Evolutionary conservation across 106 monocot species (phyloP), one percentile per base, ranked within the genome.

Genomic region (Dioscorea zingiberensis): DNA sequence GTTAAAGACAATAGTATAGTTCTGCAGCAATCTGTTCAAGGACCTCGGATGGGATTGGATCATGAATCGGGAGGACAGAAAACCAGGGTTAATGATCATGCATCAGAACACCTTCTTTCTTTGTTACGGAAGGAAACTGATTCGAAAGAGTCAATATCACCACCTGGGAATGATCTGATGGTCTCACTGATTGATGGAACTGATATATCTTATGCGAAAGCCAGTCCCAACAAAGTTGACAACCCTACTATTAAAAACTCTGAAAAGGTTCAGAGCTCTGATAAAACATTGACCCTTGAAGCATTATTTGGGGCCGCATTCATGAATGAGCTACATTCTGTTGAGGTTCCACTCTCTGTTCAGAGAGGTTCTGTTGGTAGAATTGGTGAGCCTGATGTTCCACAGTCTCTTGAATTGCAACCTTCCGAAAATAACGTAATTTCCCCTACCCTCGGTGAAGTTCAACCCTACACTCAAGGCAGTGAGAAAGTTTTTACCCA

Each of bases 311-410:
- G 87, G 18, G 62, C 83, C 21, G 82, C 80, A 63, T 95, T 91
- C 72, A 95, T 95, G 94, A 87, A 78, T 64, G 94, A 85, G 66
- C 87, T 95, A 60, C 91, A 95, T 56, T 91, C 94, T 21, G 75
- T 64, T 45, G 80, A 85, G 70, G 83, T 91, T 23, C 94, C 94
- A 2, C 63, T 95, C 61, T 95, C 94, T 45, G 78, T 65, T 71
- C 84, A 70, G 59, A 73, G 75, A 78, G 77, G 62, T 67, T 48
- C 64, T 44, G 62, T 49, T 60, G 63, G 48, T 70, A 66, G 47
- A 3, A 27, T 21, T 64, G 54, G 69, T 62, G 46, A 54, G 21
- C 17, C 27, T 30, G 44, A 19, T 62, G 47, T 25, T 76, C 26
- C 58, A 23, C 55, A 63, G 16, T 32, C 58, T 68, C 32, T 23